Evolutionary conservation across 1,284 basidiomycete genomes (phyloP), one percentile per base, ranked within the genome.

Genomic region (Heterobasidion occidentale): DNA sequence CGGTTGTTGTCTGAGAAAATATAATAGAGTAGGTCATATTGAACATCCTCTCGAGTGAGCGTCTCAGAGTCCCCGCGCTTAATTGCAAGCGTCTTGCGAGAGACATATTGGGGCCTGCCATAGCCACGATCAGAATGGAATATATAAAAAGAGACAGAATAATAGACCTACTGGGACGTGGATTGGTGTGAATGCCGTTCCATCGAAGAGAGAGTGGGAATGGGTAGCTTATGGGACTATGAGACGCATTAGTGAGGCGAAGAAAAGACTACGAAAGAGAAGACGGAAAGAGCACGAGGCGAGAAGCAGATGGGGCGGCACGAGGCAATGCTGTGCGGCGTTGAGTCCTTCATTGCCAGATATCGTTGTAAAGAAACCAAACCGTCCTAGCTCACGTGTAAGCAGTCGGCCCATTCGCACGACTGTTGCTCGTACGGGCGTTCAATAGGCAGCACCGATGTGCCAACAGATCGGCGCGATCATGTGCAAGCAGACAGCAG

Each of bases 1-100:
- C 78, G 71, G 12, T 76, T 76, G 34, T 73, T 72, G 69, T 94
- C 83, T 58, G 77, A 76, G 72, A 95, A 95, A 64, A 95, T 83
- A 68, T 83, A 75, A 64, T 84, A 67, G 55, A 95, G 82, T 52
- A 94, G 77, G 73, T 94, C 90, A 71, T 85, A 92, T 73, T 94
- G 91, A 44, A 94, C 81, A 70, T 94, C 92, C 65, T 83, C 80
- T 58, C 88, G 80, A 27, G 86, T 87, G 62, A 91, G 77, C 58
- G 86, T 84, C 66, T 90, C 84, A 46, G 86, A 88, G 68, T 91
- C 89, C 62, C 79, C 78, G 63, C 82, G 82, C 71, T 90, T 89
- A 70, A 90, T 88, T 55, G 88, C 87, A 60, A 90, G 71, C 42
- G 80, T 80, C 71, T 88, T 89, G 63, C 86, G 77, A 67, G 87